Conservation (phyloP, 192 early-diverging fungal genomes). For the Linnemannia elongata region DNA sequence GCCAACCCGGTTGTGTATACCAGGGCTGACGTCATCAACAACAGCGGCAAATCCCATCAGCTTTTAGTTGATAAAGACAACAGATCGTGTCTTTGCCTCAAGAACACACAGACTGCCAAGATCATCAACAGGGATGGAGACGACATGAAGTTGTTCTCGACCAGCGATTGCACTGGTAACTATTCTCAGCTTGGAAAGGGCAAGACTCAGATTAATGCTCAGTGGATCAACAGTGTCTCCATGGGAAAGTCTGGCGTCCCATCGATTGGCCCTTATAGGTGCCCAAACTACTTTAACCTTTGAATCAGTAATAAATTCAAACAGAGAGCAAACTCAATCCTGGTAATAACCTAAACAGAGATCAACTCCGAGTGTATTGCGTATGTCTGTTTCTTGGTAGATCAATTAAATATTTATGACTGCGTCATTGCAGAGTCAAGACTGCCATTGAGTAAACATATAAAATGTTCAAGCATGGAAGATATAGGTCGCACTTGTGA, state of each 20-base stretch:
- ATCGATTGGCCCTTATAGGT: background rate
- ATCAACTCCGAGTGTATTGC: no score
- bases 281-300: conserved; percentile 14
- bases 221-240: conserved; percentile 20
- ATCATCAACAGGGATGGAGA: conserved; percentile 4
- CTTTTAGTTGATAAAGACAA: conserved; percentile 5
- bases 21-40: conserved; percentile 3
- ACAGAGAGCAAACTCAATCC: no score
- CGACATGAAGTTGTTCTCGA: conserved; percentile 24
- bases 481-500: no score
- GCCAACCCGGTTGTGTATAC: background rate
- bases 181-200: conserved; percentile 18
- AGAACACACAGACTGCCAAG: conserved; percentile 25
- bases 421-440: no score
- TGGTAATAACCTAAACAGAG: no score
- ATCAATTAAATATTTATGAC: no score
- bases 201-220: background rate
- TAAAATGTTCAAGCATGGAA: no score
- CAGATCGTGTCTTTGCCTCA: conserved; percentile 23
- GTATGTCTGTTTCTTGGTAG: no score
- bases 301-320: background rate
- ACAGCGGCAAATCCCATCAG: background rate
- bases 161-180: conserved; percentile 30
- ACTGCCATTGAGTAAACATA: no score
- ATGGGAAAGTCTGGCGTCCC: conserved; percentile 16